These are phyloP conservation scores for Kernera saxatilis DNA, from an alignment of 345 rosid genomes.

Conservation along the genomic window DNA sequence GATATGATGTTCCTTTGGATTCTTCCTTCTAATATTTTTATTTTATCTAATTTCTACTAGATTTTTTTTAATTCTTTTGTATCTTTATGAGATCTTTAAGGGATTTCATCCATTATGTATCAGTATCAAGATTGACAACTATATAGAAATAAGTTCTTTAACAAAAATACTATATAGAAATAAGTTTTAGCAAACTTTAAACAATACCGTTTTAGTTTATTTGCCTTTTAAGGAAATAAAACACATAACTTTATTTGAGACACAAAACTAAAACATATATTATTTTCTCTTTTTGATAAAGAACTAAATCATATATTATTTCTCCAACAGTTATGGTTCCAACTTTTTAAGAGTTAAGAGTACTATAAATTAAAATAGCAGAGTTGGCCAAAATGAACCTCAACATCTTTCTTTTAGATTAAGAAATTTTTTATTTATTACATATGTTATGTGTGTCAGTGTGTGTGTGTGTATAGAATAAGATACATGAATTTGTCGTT, in stretches of 20 bases:
- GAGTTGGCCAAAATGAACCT: not conserved
- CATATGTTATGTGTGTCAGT: not conserved
- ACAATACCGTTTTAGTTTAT: not conserved
- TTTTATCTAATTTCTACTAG: not conserved
- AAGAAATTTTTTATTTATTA: not conserved
- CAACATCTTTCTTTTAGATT: not conserved
- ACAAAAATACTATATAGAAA: not conserved
- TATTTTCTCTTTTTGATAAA: not conserved
- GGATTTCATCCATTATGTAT: slow-evolving; percentile 11
- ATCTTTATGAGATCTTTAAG: not conserved
- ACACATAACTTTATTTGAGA: not conserved
- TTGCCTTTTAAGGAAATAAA: not conserved
- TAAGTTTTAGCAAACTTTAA: not conserved
- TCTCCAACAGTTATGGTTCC: not conserved
- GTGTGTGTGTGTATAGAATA: not conserved
- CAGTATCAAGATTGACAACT: not conserved
- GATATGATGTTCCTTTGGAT: slow-evolving; percentile 57
- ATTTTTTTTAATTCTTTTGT: not conserved
- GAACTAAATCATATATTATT: not conserved
- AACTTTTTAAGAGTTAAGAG: not conserved
- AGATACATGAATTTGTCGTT: slow-evolving; percentile 23
- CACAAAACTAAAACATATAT: not conserved
- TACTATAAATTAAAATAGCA: not conserved
- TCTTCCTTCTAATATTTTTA: slow-evolving; percentile 40
- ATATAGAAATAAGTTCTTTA: not conserved